phyloP scores from a whole-genome alignment of 148 eudicot species.

The Fagopyrum homotropicum region DNA sequence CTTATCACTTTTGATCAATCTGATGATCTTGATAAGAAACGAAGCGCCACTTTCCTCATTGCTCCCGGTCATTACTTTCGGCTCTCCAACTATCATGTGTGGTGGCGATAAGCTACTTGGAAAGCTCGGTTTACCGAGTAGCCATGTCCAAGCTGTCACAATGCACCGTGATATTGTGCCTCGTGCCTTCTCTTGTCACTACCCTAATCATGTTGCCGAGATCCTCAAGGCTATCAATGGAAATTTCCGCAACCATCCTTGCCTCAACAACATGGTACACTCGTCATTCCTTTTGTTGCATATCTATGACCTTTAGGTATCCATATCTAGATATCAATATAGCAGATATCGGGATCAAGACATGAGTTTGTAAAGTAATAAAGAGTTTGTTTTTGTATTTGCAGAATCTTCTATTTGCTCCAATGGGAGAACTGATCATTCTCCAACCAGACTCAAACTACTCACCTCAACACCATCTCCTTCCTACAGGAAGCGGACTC shows the following conservation, averaged over 20 bases:
- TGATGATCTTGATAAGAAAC: conserved; percentile 77
- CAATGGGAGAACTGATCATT: conserved; percentile 91
- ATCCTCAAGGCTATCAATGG: conserved; percentile 86
- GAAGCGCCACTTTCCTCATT: conserved; percentile 69
- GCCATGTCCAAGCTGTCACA: conserved; percentile 73
- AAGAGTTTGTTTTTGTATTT: neutral
- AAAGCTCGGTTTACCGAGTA: conserved; percentile 66
- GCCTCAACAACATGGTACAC: conserved; percentile 31
- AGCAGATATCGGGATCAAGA: no score
- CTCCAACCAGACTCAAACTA: conserved; percentile 75
- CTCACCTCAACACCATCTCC: conserved; percentile 79
- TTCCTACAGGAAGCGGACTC: conserved; percentile 80
- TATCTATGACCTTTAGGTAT: neutral
- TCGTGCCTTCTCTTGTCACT: conserved; percentile 89
- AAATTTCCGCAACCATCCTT: conserved; percentile 79
- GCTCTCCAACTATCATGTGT: conserved; percentile 84
- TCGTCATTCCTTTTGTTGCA: neutral
- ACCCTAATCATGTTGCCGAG: conserved; percentile 83
- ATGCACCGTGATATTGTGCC: conserved; percentile 99
- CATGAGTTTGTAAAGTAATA: neutral
- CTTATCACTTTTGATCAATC: conserved; percentile 66
- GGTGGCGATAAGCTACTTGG: conserved; percentile 78
- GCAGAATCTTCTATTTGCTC: conserved; percentile 75
- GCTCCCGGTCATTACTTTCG: conserved; percentile 88
- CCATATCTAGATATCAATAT: no score